Base-by-base conservation (phyloP, 148 eudicot genomes). In the Chenopodium suecicum region DNA sequence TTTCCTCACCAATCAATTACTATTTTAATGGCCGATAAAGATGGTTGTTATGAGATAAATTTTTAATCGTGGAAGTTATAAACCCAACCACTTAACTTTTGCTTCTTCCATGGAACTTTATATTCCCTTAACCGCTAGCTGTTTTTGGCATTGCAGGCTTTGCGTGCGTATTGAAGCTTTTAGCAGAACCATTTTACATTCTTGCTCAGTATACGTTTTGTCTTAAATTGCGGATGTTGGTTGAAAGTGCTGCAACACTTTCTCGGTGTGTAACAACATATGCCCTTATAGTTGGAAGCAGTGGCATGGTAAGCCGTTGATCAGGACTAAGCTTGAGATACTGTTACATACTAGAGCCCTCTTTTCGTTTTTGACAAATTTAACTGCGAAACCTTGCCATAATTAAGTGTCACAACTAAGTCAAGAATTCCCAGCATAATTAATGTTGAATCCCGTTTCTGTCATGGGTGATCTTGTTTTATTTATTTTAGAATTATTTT, bases 101-200 rank as follows among this genome's bases (percentile, higher is more conserved):
- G 60, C 60, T 54, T 54, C 20, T 16, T 54, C 60, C 60, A 29
- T 32, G 41, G 20, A 2, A 70, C n/a, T 7, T 25, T 58, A 64
- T 66, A 46, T 54, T 78, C 48, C 27, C 2, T 0, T 79, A 6
- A 34, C 2, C 10, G 34, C 34, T 64, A 48, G 58, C 25, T 70
- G 41, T 70, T 52, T 32, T 64, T 78, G n/a, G 60, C 73, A 80
- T 82, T 85, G 82, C 91, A 97, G 99, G 97, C 65, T 87, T 92
- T 84, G 97, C 98, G 46, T 97, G 99, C 88, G 79, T 91, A 62
- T 80, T 94, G 85, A 98, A 94, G 90, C 96, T 97, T 56, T 71
- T 94, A 89, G 97, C 98, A 17, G 98, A 97, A 81, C 99, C 98
- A 64, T 80, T 97, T 70, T 94, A 94, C 84, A 94, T 97, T 78